Evolutionary conservation across 140 eudicot species (phyloP).

Genomic region (Cichorium intybus): DNA sequence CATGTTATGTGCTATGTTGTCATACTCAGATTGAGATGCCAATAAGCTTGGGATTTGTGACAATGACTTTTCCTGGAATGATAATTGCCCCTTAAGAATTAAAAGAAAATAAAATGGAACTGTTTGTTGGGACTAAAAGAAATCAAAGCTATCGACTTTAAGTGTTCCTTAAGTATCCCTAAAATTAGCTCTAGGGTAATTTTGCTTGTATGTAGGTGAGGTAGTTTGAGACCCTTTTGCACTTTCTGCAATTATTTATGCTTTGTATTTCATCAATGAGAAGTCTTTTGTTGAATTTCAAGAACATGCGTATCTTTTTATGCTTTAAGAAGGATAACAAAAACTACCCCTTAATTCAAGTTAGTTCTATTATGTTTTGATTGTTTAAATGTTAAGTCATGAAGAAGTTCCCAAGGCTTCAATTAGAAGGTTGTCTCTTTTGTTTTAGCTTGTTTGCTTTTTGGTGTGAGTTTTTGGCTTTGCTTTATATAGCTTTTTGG

Average conservation of each 20-base stretch:
- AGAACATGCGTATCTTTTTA: not conserved
- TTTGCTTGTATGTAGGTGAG: not conserved
- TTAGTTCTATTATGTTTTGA: not conserved
- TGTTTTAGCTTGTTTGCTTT: slow-evolving; percentile 11
- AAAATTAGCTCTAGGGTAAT: not conserved
- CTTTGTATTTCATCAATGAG: not conserved
- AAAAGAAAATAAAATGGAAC: not conserved
- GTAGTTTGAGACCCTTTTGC: slow-evolving; percentile 7
- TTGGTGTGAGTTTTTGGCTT: slow-evolving; percentile 10
- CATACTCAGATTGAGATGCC: not conserved
- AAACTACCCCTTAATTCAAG: not conserved
- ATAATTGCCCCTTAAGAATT: not conserved
- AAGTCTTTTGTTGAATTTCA: not conserved
- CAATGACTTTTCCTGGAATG: not conserved
- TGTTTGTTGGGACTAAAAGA: too few relatives aligned
- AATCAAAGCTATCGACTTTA: too few relatives aligned
- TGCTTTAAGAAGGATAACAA: not conserved
- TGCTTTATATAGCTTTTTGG: not conserved
- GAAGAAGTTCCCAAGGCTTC: not conserved
- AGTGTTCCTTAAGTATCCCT: too few relatives aligned
- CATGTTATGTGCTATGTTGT: slow-evolving; percentile 9
- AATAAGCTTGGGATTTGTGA: not conserved
- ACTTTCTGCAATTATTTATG: not conserved
- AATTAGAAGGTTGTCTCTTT: slow-evolving; percentile 15
- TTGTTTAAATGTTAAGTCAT: slow-evolving; percentile 4